phyloP scores from a whole-genome alignment of 345 rosid genomes.

The Euphorbia lathyris region DNA sequence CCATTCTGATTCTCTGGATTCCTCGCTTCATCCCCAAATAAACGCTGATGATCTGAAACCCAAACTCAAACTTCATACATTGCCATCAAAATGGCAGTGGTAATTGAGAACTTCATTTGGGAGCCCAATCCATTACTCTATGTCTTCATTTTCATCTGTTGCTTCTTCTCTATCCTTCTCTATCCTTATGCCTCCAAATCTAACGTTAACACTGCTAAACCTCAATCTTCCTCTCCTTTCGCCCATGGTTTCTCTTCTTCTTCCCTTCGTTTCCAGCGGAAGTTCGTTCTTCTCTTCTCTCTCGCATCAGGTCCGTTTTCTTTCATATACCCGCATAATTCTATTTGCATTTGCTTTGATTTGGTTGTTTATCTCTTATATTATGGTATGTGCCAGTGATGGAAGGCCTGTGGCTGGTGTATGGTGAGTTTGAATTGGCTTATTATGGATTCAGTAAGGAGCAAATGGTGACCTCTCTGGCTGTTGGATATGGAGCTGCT shows the following conservation, averaged over 20 bases:
- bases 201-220: slow-evolving; percentile 14
- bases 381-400: slow-evolving; percentile 33
- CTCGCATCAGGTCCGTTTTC: slow-evolving; percentile 64
- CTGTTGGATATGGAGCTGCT: slow-evolving; percentile 54
- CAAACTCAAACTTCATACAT: background rate
- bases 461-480: slow-evolving; percentile 47
- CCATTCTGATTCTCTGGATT: background rate
- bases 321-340: background rate
- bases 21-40: background rate
- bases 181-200: slow-evolving; percentile 44
- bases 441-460: slow-evolving; percentile 45
- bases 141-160: slow-evolving; percentile 52
- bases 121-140: slow-evolving; percentile 52
- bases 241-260: slow-evolving; percentile 25
- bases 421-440: slow-evolving; percentile 70
- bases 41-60: background rate
- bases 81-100: slow-evolving; percentile 48
- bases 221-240: slow-evolving; percentile 7
- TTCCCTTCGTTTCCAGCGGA: slow-evolving; percentile 53
- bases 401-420: slow-evolving; percentile 79
- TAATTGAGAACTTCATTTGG: slow-evolving; percentile 69
- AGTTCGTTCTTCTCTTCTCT: slow-evolving; percentile 60
- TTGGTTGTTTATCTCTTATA: background rate
- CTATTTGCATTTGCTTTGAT: background rate
- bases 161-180: slow-evolving; percentile 53